Conservation (phyloP, 2,329 filamentous ascomycete genomes). For the Sporothrix pseudoabietina region DNA sequence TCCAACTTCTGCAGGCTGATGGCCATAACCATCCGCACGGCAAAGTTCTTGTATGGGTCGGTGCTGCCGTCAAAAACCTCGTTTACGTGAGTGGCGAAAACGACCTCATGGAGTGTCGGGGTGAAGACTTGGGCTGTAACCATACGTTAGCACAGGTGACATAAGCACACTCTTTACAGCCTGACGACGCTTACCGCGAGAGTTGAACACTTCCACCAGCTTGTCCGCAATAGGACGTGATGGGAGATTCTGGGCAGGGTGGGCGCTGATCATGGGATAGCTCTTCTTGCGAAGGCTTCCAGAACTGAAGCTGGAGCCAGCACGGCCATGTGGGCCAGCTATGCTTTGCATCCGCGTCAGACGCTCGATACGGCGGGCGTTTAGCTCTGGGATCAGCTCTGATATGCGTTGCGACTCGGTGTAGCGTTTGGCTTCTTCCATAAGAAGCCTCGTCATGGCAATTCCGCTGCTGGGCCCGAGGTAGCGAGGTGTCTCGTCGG, state of each 20-base stretch:
- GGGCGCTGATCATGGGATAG: constrained; percentile 86
- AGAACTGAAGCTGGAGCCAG: constrained; percentile 52
- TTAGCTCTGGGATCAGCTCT: constrained; percentile 80
- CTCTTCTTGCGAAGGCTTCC: constrained; percentile 72
- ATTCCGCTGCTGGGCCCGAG: constrained; percentile 94
- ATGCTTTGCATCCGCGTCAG: constrained; percentile 67
- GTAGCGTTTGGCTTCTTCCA: constrained; percentile 94
- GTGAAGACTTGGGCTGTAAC: constrained; percentile 78
- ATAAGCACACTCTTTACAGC: background rate
- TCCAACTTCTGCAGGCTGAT: constrained; percentile 94
- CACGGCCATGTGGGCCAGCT: constrained; percentile 53
- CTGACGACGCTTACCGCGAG: constrained; percentile 66
- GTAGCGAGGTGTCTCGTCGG: constrained; percentile 84
- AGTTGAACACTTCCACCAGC: constrained; percentile 80
- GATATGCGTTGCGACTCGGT: constrained; percentile 89
- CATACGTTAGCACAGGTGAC: background rate
- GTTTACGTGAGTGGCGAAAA: constrained; percentile 74
- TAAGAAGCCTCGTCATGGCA: constrained; percentile 89
- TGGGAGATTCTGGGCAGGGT: constrained; percentile 75
- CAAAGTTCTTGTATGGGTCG: constrained; percentile 84
- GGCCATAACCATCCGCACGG: constrained; percentile 87
- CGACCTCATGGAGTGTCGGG: constrained; percentile 81
- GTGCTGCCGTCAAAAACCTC: constrained; percentile 75
- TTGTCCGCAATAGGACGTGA: constrained; percentile 72
- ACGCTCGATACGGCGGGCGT: constrained; percentile 56